phyloP scores from a whole-genome alignment of 805 yeast genomes.

The Candida namnaoensis region DNA sequence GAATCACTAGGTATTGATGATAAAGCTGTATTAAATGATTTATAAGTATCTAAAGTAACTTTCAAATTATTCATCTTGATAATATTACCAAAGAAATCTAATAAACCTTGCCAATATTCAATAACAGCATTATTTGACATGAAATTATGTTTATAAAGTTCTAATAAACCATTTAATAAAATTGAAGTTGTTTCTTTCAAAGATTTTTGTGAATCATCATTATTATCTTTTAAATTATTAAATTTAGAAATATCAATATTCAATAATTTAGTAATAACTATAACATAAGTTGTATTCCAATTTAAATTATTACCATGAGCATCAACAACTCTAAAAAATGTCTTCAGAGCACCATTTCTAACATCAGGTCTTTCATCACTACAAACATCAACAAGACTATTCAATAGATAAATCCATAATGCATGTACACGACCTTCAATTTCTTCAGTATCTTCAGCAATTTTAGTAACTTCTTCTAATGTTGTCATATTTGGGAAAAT shows the following conservation, averaged over 20 bases:
- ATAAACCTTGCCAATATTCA: constrained; percentile 47
- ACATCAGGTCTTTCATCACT: constrained; percentile 68
- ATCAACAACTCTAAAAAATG: constrained; percentile 74
- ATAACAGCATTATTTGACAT: constrained; percentile 21
- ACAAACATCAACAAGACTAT: constrained; percentile 54
- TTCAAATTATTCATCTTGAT: constrained; percentile 37
- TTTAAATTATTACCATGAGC: constrained; percentile 53
- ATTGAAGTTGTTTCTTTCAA: constrained; percentile 57
- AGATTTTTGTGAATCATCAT: constrained; percentile 24
- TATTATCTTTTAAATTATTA: constrained; percentile 5
- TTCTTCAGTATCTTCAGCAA: constrained; percentile 13
- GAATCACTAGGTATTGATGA: constrained; percentile 24
- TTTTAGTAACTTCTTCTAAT: constrained; percentile 15
- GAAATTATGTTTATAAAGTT: constrained; percentile 48
- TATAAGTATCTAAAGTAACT: constrained; percentile 47
- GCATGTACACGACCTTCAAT: constrained; percentile 24
- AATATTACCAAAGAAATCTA: constrained; percentile 37
- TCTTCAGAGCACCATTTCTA: constrained; percentile 83
- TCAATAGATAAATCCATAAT: constrained; percentile 58
- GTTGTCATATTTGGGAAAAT: constrained; percentile 3
- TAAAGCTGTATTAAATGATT: constrained; percentile 41
- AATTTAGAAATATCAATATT: constrained; percentile 9
- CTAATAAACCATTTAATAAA: constrained; percentile 57
- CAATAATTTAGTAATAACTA: constrained; percentile 53
- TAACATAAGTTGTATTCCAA: constrained; percentile 62